Evolutionary conservation across 495 filamentous ascomycete species (phyloP).

Genomic region (Podospora pseudoanserina): DNA sequence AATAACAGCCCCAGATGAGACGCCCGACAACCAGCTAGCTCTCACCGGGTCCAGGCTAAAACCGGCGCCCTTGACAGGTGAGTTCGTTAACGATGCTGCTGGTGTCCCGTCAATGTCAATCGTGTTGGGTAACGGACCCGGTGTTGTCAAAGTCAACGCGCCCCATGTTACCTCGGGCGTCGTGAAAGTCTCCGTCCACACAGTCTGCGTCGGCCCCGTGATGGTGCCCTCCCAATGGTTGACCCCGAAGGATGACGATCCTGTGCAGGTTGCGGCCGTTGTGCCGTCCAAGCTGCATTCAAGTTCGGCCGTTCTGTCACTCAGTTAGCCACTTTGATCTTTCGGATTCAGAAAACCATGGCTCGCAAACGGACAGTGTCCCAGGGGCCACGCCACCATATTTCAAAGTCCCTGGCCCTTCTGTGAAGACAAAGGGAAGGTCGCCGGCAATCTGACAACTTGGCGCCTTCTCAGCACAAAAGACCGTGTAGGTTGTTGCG

Average conservation of each 20-base stretch:
- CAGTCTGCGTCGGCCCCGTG: conserved; percentile 31
- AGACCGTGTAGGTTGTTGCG: conserved; percentile 39
- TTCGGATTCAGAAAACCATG: neutral
- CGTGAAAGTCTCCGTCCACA: conserved; percentile 34
- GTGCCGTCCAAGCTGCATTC: conserved; percentile 33
- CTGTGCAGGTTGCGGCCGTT: conserved; percentile 39
- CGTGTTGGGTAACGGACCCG: conserved; percentile 23
- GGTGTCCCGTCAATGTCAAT: conserved; percentile 25
- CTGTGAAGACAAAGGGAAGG: conserved; percentile 38
- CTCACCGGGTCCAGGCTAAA: neutral
- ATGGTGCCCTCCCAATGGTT: conserved; percentile 28
- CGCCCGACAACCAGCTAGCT: neutral
- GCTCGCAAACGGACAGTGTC: conserved; percentile 24
- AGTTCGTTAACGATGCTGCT: conserved; percentile 15
- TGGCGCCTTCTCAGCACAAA: conserved; percentile 34
- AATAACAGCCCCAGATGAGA: neutral
- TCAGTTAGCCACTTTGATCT: neutral
- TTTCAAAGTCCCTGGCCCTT: conserved; percentile 36
- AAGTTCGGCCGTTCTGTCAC: conserved; percentile 32
- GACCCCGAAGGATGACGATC: conserved; percentile 30
- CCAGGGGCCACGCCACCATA: conserved; percentile 27
- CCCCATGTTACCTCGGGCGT: conserved; percentile 35
- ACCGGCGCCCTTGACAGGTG: neutral
- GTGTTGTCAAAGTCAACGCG: conserved; percentile 35
- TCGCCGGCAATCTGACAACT: conserved; percentile 29